Evolutionary conservation across 2,329 filamentous ascomycete genomes (phyloP), one percentile per base, ranked within the genome.

Genomic region (Sporothrix dimorphospora): DNA sequence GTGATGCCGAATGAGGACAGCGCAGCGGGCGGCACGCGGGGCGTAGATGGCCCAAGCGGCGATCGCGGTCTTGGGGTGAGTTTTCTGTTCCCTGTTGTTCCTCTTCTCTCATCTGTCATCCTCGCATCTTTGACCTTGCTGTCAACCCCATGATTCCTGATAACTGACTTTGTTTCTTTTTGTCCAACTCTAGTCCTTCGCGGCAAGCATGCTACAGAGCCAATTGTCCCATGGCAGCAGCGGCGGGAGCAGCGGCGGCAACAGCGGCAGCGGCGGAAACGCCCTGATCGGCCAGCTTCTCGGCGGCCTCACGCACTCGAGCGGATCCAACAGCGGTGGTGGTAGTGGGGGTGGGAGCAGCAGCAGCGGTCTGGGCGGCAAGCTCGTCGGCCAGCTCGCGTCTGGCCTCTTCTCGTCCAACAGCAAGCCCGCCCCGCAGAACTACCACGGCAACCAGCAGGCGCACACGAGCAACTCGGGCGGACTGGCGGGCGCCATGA

Each of bases 11-110:
- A 76, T 57, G 85, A 76, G 7, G 68, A 72, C n/a, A n/a, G n/a
- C n/a, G n/a, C n/a, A n/a, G n/a, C n/a, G 34, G 55, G 85, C 83
- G 45, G 69, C 47, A 83, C 83, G 71, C 82, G 87, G 76, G 86
- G 85, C 69, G 77, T 76, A 40, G 78, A 81, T 45, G 79, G 78
- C 1, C 70, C 75, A 2, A 72, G 72, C 1, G 79, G 79, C 34
- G 90, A 92, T 69, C 85, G 90, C 74, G 88, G 90, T 53, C 81
- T 92, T 71, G 89, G 90, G 74, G 90, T 92, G 86, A 79, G 90
- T 45, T 40, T 7, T 34, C n/a, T 61, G 66, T 42, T 47, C 9
- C 40, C 5, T 19, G 14, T 11, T 34, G 45, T 51, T 78, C 76
- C 75, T 71, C 57, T 73, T 49, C 72, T 63, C 51, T 51, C 8